Evolutionary conservation across 176 grass and related monocot genomes (phyloP).

Genomic region (Elaeis guineensis): DNA sequence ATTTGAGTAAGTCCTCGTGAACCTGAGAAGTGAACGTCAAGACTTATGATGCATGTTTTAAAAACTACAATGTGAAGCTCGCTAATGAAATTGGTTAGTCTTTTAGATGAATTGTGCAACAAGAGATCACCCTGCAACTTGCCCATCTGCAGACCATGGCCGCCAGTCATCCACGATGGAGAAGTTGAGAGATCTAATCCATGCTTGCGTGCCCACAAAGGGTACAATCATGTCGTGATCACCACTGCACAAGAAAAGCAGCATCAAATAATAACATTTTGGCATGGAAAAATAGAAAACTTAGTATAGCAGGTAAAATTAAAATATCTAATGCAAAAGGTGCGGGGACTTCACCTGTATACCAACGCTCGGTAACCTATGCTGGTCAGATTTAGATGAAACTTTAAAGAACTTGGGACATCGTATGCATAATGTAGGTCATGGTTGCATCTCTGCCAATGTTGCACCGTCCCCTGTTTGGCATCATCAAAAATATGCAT

Average conservation of each 20-base stretch:
- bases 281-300: too few relatives aligned
- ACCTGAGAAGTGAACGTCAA: constrained; percentile 23
- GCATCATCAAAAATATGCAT: not conserved
- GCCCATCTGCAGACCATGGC: constrained; percentile 35
- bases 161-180: constrained; percentile 38
- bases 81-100: too few relatives aligned
- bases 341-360: constrained; percentile 29
- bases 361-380: constrained; percentile 41
- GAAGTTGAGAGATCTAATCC: constrained; percentile 51
- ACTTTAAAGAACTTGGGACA: constrained; percentile 29
- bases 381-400: constrained; percentile 34
- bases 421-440: constrained; percentile 20
- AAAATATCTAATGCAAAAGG: too few relatives aligned
- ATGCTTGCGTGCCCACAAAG: constrained; percentile 33
- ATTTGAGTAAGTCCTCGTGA: constrained; percentile 44
- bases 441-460: constrained; percentile 39
- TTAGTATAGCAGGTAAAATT: too few relatives aligned
- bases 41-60: too few relatives aligned
- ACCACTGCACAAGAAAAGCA: constrained; percentile 20
- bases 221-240: constrained; percentile 36
- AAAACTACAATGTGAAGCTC: too few relatives aligned
- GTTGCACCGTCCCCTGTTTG: constrained; percentile 34
- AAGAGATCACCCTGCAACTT: constrained; percentile 53
- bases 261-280: too few relatives aligned
- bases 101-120: not conserved